Base-by-base conservation (phyloP, 2,329 filamentous ascomycete genomes). In the Arthrocladium fulminans region DNA sequence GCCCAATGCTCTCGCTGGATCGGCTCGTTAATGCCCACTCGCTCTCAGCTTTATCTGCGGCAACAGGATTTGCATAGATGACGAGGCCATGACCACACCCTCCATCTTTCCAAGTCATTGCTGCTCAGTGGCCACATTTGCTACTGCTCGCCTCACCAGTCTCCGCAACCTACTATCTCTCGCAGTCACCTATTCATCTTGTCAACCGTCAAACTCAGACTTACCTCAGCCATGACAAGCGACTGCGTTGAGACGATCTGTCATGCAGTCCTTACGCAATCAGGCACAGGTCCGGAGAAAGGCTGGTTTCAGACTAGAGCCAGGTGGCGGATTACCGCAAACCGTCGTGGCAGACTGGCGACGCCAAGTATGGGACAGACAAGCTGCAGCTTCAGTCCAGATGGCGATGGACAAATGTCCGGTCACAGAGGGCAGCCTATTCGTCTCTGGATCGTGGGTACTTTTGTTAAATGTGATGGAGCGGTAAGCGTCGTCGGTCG, bases 331-430 rank as follows among this genome's bases (percentile, higher is more conserved):
- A 52, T 74, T 75, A 35, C 69, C 88, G 51, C 56, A 59, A 45
- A 79, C 74, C 46, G 84, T 92, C 20, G 77, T 80, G 9, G 70
- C 76, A 43, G 79, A 87, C 56, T 94, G 86, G 87, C 81, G 86
- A 61, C 87, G 87, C 8, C 78, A 87, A 47, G 72, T 92, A 23
- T 92, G 86, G 87, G 81, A 10, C 74, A 87, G 47, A 90, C 86
- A 15, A 92, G 92, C 61, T 94, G 87, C 67, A 85, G 77, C 32
- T 87, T 88, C 63, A 79, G 82, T 57, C 71, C 71, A 13, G 74
- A 80, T 41, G 83, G 81, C 1, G 79, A 73, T 45, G 70, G 65
- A n/a, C 67, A 74, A 17, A 65, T 66, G 19, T 69, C 67, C 25
- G 63, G 68, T 56, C 71, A 70, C 29, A 61, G 64, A n/a, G 71